These are phyloP conservation scores for Pleoardoris graminearum DNA, from an alignment of 2,329 filamentous ascomycete genomes.

Conservation along the genomic window DNA sequence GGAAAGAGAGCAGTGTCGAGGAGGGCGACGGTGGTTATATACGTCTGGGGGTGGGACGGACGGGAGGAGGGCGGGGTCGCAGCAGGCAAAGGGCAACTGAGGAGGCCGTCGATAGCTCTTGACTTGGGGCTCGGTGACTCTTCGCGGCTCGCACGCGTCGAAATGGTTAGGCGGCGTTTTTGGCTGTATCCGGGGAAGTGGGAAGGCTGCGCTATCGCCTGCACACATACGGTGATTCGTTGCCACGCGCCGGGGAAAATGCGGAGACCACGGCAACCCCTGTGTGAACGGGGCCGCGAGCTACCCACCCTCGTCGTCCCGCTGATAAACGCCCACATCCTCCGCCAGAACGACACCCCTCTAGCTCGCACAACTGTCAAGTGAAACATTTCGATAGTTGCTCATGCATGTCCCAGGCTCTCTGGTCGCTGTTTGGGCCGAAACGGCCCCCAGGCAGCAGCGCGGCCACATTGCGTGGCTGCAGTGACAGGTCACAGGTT, in stretches of 20 bases:
- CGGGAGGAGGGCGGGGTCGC: constrained; percentile 16
- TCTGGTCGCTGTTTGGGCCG: constrained; percentile 3
- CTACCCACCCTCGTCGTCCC: constrained; percentile 11
- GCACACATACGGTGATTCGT: constrained; percentile 21
- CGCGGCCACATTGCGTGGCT: constrained; percentile 10
- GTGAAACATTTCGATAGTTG: constrained; percentile 17
- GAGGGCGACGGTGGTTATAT: constrained; percentile 20
- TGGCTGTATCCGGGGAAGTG: constrained; percentile 27
- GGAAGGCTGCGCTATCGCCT: constrained; percentile 16
- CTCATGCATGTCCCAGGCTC: background rate
- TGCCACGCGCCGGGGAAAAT: constrained; percentile 14
- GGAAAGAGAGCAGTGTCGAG: constrained; percentile 19
- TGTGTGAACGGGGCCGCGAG: constrained; percentile 10
- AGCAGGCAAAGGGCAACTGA: constrained; percentile 18
- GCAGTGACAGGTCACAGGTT: constrained; percentile 21
- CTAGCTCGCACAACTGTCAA: background rate
- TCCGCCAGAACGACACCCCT: background rate
- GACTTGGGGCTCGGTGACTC: constrained; percentile 29
- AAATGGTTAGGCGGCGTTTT: constrained; percentile 19
- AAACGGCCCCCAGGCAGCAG: constrained; percentile 21
- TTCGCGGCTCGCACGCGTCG: constrained; percentile 24
- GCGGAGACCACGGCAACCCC: constrained; percentile 15
- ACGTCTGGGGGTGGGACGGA: background rate
- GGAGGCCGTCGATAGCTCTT: constrained; percentile 29
- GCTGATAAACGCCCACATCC: constrained; percentile 10